Conservation (phyloP, 768 basidiomycete genomes). For the Macrolepiota albuminosa region DNA sequence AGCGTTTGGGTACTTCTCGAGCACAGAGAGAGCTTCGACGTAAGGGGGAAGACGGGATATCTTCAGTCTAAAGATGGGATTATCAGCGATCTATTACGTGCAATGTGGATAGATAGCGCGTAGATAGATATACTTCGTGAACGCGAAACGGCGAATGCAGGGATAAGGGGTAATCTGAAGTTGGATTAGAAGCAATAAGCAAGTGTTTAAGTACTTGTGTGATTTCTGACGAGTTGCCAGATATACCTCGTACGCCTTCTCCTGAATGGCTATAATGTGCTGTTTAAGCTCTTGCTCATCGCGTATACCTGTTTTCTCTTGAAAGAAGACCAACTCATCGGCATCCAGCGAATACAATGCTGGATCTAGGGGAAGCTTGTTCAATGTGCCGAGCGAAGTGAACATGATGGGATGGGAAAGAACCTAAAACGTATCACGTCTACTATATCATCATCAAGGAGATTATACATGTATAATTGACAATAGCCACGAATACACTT, state of each 20-base stretch:
- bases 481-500: background rate
- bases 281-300: slow-evolving; percentile 32
- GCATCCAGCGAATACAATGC: slow-evolving; percentile 20
- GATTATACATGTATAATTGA: background rate
- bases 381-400: background rate
- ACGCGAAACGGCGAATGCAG: slow-evolving; percentile 32
- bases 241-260: slow-evolving; percentile 23
- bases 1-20: slow-evolving; percentile 13
- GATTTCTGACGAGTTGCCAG: background rate
- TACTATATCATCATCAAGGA: background rate
- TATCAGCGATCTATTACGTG: background rate
- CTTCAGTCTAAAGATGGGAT: slow-evolving; percentile 13
- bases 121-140: slow-evolving; percentile 22
- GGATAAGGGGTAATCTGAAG: slow-evolving; percentile 30
- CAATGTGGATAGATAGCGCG: background rate
- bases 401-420: background rate
- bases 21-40: slow-evolving; percentile 13
- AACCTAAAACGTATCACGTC: background rate
- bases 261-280: slow-evolving; percentile 34
- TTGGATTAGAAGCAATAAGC: background rate
- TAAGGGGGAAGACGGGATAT: slow-evolving; percentile 19
- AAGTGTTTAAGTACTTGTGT: background rate
- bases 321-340: slow-evolving; percentile 31
- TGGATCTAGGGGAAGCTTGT: slow-evolving; percentile 16
- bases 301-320: slow-evolving; percentile 29